phyloP scores from a whole-genome alignment of 2,329 filamentous ascomycete species.

The Fusarium paranaense region DNA sequence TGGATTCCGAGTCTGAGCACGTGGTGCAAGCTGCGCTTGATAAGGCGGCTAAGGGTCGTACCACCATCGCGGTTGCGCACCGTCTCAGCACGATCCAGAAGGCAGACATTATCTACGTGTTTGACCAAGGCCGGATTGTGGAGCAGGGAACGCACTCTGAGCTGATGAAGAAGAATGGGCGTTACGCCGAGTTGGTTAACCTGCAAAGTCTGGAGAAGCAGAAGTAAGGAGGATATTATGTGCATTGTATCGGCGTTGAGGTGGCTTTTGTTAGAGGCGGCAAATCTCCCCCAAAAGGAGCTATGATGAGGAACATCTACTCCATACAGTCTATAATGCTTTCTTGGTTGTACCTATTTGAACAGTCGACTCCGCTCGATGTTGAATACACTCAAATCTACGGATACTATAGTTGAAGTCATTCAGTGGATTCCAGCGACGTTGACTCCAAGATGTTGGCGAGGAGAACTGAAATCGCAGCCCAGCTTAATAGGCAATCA shows the following conservation, averaged over 20 bases:
- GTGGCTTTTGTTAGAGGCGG: conserved; percentile 7
- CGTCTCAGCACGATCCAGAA: conserved; percentile 93
- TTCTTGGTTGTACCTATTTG: conserved; percentile 10
- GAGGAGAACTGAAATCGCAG: not conserved
- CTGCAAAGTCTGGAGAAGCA: conserved; percentile 80
- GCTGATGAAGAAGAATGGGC: conserved; percentile 75
- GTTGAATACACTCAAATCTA: not conserved
- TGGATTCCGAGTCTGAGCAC: conserved; percentile 82
- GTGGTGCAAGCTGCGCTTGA: conserved; percentile 86
- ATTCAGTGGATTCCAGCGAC: not conserved
- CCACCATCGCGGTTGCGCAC: conserved; percentile 95
- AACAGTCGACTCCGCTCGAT: conserved; percentile 19
- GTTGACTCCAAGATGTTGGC: not conserved
- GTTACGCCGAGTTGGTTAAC: conserved; percentile 84
- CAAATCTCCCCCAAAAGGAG: conserved; percentile 5
- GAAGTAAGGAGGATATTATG: conserved; percentile 30
- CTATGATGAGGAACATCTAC: not conserved
- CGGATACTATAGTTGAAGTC: not conserved
- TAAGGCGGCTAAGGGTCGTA: conserved; percentile 83
- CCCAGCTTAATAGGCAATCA: not conserved
- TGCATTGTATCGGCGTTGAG: conserved; percentile 33
- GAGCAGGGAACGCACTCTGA: conserved; percentile 85
- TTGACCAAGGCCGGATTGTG: conserved; percentile 87
- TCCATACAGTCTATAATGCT: conserved; percentile 17
- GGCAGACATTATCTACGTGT: conserved; percentile 96